Percentiles rank a stretch among this genome's conserved stretches.
Evolutionary conservation across 306 rosid genomes (phyloP).

Genomic region (Corylus heterophylla): DNA sequence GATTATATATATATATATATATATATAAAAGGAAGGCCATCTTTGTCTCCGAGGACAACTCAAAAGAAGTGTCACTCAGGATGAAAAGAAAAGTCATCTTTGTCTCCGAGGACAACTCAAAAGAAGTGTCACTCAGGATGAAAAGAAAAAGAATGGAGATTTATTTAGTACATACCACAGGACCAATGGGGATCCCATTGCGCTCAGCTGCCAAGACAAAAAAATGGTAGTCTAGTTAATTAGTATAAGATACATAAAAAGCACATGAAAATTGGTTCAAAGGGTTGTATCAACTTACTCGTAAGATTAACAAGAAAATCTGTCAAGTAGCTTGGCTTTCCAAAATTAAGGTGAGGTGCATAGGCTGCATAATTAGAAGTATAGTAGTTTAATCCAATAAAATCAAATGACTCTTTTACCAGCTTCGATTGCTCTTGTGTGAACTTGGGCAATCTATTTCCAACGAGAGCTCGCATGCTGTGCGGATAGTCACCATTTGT

Average conservation of each 20-base stretch:
- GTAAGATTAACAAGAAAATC: constrained; percentile 20
- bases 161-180: constrained; percentile 1
- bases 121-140: no score
- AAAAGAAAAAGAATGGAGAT: no score
- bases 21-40: no score
- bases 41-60: no score
- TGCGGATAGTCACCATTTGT: constrained; percentile 36
- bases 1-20: no score
- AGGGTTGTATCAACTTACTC: not conserved
- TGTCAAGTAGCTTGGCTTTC: constrained; percentile 23
- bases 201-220: constrained; percentile 24
- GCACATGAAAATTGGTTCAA: not conserved
- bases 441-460: constrained; percentile 32
- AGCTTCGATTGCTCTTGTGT: constrained; percentile 3
- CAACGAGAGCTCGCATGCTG: constrained; percentile 32
- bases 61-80: no score
- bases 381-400: constrained; percentile 38
- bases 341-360: constrained; percentile 1
- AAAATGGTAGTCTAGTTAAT: not conserved
- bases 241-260: not conserved
- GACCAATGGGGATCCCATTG: constrained; percentile 43
- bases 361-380: constrained; percentile 19
- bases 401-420: constrained; percentile 32
- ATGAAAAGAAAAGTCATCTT: no score
- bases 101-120: no score